Evolutionary conservation across 352 stramenopile species (phyloP).

Genomic region (Phytophthora vignae): DNA sequence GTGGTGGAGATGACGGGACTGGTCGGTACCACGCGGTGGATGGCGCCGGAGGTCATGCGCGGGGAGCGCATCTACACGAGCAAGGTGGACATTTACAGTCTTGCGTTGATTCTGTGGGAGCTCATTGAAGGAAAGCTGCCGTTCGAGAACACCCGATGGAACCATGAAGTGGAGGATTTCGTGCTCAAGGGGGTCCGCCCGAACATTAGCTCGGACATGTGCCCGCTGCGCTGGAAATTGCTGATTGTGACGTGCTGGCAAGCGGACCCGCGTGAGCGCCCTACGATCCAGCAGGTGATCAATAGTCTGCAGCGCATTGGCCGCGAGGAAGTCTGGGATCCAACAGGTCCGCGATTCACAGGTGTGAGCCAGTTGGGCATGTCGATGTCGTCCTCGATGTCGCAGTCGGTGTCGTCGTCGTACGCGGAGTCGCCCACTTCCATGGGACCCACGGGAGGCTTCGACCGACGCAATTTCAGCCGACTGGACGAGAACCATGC

Average conservation of each 20-base stretch:
- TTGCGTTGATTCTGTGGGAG: conserved; percentile 90
- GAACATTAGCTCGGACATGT: conserved; percentile 70
- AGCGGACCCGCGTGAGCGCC: conserved; percentile 77
- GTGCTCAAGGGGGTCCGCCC: conserved; percentile 77
- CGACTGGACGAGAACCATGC: conserved; percentile 57
- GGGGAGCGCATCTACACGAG: conserved; percentile 88
- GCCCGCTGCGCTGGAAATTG: conserved; percentile 80
- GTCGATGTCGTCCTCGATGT: conserved; percentile 53
- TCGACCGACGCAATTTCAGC: conserved; percentile 36
- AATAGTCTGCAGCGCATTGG: conserved; percentile 81
- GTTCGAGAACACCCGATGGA: conserved; percentile 86
- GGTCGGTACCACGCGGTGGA: conserved; percentile 90
- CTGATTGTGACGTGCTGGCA: conserved; percentile 88
- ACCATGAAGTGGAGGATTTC: conserved; percentile 88
- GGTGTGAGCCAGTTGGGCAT: conserved; percentile 61
- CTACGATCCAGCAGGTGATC: conserved; percentile 90
- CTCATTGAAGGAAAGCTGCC: conserved; percentile 86
- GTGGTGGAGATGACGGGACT: conserved; percentile 87
- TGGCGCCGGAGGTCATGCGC: conserved; percentile 91
- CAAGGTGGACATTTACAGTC: conserved; percentile 91
- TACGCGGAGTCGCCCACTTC: conserved; percentile 55
- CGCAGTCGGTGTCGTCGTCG: conserved; percentile 51
- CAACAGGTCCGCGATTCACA: conserved; percentile 63
- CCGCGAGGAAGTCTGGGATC: conserved; percentile 79
- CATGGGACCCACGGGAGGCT: conserved; percentile 41